Percentiles rank a stretch among this genome's conserved stretches.
Evolutionary conservation across 495 filamentous ascomycete species (phyloP).

Genomic region (Tuber borchii): DNA sequence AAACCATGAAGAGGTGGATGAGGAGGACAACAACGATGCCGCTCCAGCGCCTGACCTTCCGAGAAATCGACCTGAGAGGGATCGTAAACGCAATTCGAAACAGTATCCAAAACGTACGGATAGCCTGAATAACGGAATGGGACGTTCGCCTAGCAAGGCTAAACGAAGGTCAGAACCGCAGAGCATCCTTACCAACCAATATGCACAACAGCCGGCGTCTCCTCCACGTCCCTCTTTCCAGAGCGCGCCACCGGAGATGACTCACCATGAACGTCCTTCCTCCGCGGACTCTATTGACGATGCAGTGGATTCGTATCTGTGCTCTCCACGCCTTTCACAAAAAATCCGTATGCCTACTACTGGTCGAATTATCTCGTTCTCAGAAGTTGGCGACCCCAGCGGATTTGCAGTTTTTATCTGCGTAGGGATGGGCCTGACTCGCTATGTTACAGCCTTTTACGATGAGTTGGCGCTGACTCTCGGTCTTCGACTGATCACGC

Average conservation of each 20-base stretch:
- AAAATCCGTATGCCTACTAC: constrained; percentile 77
- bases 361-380: constrained; percentile 85
- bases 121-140: constrained; percentile 18
- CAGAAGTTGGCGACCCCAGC: constrained; percentile 88
- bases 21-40: constrained; percentile 26
- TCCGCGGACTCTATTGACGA: constrained; percentile 84
- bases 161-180: constrained; percentile 45
- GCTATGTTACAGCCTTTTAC: constrained; percentile 95
- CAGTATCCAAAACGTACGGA: constrained; percentile 30
- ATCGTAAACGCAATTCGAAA: constrained; percentile 31
- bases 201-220: constrained; percentile 41
- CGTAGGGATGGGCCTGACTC: constrained; percentile 94
- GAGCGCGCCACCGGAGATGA: constrained; percentile 28
- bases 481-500: constrained; percentile 82
- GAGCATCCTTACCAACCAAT: constrained; percentile 44
- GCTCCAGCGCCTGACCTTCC: constrained; percentile 37
- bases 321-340: constrained; percentile 75
- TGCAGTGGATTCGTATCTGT: constrained; percentile 77
- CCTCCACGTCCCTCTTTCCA: constrained; percentile 43
- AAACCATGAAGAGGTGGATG: constrained; percentile 26
- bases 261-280: constrained; percentile 52
- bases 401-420: constrained; percentile 93
- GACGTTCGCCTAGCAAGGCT: constrained; percentile 25
- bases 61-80: constrained; percentile 32
- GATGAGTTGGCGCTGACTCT: constrained; percentile 85